Base-by-base conservation (phyloP, 495 filamentous ascomycete species). In the Hypoxylon lenormandii region DNA sequence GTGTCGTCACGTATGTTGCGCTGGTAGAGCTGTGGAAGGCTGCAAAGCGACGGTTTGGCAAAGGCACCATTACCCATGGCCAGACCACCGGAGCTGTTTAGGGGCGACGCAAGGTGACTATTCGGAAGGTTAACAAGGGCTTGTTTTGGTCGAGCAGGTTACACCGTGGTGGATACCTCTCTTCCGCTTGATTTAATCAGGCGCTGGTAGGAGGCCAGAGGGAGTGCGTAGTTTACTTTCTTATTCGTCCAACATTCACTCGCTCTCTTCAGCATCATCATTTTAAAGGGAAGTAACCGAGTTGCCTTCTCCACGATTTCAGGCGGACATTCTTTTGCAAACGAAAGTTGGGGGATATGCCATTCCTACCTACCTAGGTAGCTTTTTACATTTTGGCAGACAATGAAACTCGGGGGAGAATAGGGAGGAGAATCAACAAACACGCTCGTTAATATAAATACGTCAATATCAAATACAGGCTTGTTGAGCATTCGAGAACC, bases 21-120 rank as follows among this genome's bases (percentile, higher is more conserved):
- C 75, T 84, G 6, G 76, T 86, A 43, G 85, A 87, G 74, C 58
- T 73, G 8, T 87, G 85, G 83, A 86, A 86, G 73, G 84, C 76
- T 19, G 77, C 76, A 7, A 87, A 87, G 76, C 62, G 76, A 15
- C 72, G 72, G 7, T 61, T 70, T 37, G 3, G 21, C n/a, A 70
- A 53, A 15, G 37, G 15, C n/a, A 18, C 6, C 46, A 21, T 55
- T 49, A 15, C 26, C 42, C 22, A 58, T 23, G 13, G 36, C 21
- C 61, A 40, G 37, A 7, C 54, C 48, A 5, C 50, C 8, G n/a
- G 49, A 0, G 23, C 33, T 13, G 61, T 47, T 19, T 70, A 64
- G 26, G 19, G 7, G 15, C n/a, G 38, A 33, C 19, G 7, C 0
- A 4, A 43, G 11, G 6, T 18, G n/a, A 21, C 38, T 42, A 52